Evolutionary conservation across 805 yeast species (phyloP), one percentile per base, ranked within the genome.

Genomic region (Suhomyces kilbournensis): DNA sequence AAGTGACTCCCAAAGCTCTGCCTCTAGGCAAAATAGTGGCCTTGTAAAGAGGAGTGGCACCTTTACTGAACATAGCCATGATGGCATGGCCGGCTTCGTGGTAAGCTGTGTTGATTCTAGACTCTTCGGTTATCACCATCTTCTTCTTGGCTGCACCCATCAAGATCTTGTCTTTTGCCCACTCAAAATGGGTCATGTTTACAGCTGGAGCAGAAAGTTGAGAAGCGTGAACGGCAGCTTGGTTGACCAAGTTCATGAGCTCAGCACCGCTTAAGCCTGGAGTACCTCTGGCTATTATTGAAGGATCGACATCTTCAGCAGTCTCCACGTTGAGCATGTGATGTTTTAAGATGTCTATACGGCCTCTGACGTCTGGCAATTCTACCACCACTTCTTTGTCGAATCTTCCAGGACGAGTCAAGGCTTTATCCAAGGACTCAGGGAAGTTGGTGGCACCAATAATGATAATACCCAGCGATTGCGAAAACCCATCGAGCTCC

Each of bases 71-170:
- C 83, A 94, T 80, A 9, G 99, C 98, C 88, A 93, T 91, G 53
- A 94, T 90, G 4, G 99, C 99, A 73, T 94, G 99, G 3, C 99
- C 99, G 17, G 99, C 99, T 75, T 94, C 99, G 72, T 94, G 99
- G 70, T 85, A 94, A 1, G 99, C 99, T 15, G 99, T 94, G 58
- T 93, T 91, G 61, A 82, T 84, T 70, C 97, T 83, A 0, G 96
- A 82, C 55, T 93, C 97, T 68, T 94, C 97, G 26, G 99, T 92
- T 76, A 94, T 82, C 39, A 94, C 97, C 98, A 93, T 93, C 23
- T 97, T 89, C 73, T 89, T 90, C 69, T 96, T 88, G 61, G 96
- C 99, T 35, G 98, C 98, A 50, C 99, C 99, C 88, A 94, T 85
- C 65, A 96, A 76, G 52, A 96, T 94, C 74, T 94, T 94, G 72